Base-by-base conservation (phyloP, 192 early-diverging fungal species). In the Phlyctochytrium planicorne region DNA sequence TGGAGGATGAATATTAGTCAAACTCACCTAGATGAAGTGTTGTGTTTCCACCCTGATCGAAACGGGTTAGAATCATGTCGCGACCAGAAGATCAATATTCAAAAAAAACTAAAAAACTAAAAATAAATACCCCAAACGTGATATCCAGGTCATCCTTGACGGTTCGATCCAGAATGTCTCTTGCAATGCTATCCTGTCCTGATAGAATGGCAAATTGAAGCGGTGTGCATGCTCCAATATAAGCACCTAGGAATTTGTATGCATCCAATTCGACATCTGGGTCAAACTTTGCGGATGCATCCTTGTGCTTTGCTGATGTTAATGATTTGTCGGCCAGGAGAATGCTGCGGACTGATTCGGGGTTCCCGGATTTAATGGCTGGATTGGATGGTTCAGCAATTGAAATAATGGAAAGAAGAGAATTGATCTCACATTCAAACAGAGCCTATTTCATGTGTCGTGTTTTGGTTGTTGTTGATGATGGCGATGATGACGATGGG, bases 91-190 rank as follows among this genome's bases (percentile, higher is more conserved):
- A 55, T 20, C 10, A 17, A 2, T 53, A 23, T 52, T n/a, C n/a
- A n/a, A n/a, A n/a, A n/a, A n/a, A n/a, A n/a, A n/a, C n/a, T n/a
- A n/a, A n/a, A n/a, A n/a, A n/a, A n/a, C n/a, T n/a, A n/a, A n/a
- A n/a, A n/a, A 1, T 62, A 37, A 63, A 30, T 77, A 89, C 88
- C 55, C 89, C 89, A 71, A 84, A 91, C 6, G 65, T 62, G 3
- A 75, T 67, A 67, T 91, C 87, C 59, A 91, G 70, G 74, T 91
- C 89, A 63, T 91, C 86, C 25, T 88, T 75, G 32, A 89, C 77
- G 1, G 85, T 81, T 24, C 82, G 50, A 53, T 91, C 89, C 34
- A 91, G 36, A 63, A 91, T 90, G 75, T 91, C 89, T 62, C 74
- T 78, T 0, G 89, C 89, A 52, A 87, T 80, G 0, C 69, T 67